Percentiles rank a stretch among this genome's conserved stretches.
These are phyloP conservation scores for Phlebopus sp. DNA, from an alignment of 1,284 basidiomycete genomes.

Conservation along the genomic window DNA sequence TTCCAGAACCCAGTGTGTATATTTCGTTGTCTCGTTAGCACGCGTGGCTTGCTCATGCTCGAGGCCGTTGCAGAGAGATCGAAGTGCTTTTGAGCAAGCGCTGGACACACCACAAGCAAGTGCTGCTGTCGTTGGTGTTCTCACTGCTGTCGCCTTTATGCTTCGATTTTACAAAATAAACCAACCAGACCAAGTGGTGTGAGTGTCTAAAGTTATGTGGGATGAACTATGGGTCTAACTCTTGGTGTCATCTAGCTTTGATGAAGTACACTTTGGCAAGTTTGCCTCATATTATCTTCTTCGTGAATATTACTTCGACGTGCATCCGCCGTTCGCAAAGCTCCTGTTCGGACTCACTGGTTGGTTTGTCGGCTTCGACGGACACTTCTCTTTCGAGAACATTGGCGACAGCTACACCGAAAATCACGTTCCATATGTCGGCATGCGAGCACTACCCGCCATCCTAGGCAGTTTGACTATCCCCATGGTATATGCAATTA, in stretches of 20 bases:
- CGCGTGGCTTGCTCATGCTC: conserved; percentile 4
- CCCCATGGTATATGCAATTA: conserved; percentile 91
- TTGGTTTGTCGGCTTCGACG: conserved; percentile 96
- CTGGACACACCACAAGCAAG: conserved; percentile 62
- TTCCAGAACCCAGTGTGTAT: conserved; percentile 29
- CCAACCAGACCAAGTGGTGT: conserved; percentile 94
- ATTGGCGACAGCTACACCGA: conserved; percentile 93
- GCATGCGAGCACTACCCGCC: conserved; percentile 90
- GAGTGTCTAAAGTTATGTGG: conserved; percentile 34
- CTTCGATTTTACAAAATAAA: conserved; percentile 93
- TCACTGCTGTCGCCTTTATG: conserved; percentile 76
- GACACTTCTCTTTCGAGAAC: conserved; percentile 89
- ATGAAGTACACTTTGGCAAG: conserved; percentile 96
- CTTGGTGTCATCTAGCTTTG: conserved; percentile 61
- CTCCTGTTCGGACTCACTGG: conserved; percentile 89
- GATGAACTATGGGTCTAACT: neutral
- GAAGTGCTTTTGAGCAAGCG: conserved; percentile 56
- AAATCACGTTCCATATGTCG: conserved; percentile 89
- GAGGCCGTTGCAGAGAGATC: conserved; percentile 38
- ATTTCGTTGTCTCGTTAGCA: neutral
- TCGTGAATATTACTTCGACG: conserved; percentile 98
- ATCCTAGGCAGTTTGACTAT: conserved; percentile 88
- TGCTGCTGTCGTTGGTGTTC: conserved; percentile 50
- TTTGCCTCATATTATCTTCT: conserved; percentile 91
- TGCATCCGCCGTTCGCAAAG: conserved; percentile 96